Conservation (phyloP, 345 rosid genomes). For the Excoecaria cochinchinensis region DNA sequence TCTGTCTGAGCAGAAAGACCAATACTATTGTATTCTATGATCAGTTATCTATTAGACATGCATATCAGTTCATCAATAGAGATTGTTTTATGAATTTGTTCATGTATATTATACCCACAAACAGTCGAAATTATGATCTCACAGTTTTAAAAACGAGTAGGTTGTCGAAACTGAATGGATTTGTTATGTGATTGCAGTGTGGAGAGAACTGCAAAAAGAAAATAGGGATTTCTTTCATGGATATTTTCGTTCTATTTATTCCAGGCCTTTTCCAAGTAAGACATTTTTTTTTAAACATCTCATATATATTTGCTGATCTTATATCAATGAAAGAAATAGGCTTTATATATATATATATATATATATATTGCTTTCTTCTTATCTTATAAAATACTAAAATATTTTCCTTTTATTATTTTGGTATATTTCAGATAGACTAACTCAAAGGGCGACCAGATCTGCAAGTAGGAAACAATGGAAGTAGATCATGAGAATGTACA, state of each 20-base stretch:
- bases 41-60: too few species aligned
- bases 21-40: too few species aligned
- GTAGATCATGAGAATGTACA: slow-evolving; percentile 1
- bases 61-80: too few species aligned
- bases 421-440: slow-evolving; percentile 29
- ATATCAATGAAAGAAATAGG: too few species aligned
- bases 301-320: too few species aligned
- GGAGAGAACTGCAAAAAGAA: slow-evolving; percentile 75
- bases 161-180: neutral
- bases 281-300: neutral
- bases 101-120: too few species aligned
- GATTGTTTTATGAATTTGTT: too few species aligned
- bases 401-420: neutral
- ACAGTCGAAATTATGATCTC: neutral
- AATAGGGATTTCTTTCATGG: slow-evolving; percentile 64
- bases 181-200: slow-evolving; percentile 42
- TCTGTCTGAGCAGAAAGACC: too few species aligned
- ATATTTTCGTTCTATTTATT: slow-evolving; percentile 39
- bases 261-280: slow-evolving; percentile 45
- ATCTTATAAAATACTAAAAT: too few species aligned
- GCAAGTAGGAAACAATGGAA: slow-evolving; percentile 35
- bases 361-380: neutral
- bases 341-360: neutral
- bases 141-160: neutral
- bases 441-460: slow-evolving; percentile 36